These are phyloP conservation scores for Magnaporthiopsis incrustans DNA, from an alignment of 2,329 filamentous ascomycete genomes.

Conservation along the genomic window DNA sequence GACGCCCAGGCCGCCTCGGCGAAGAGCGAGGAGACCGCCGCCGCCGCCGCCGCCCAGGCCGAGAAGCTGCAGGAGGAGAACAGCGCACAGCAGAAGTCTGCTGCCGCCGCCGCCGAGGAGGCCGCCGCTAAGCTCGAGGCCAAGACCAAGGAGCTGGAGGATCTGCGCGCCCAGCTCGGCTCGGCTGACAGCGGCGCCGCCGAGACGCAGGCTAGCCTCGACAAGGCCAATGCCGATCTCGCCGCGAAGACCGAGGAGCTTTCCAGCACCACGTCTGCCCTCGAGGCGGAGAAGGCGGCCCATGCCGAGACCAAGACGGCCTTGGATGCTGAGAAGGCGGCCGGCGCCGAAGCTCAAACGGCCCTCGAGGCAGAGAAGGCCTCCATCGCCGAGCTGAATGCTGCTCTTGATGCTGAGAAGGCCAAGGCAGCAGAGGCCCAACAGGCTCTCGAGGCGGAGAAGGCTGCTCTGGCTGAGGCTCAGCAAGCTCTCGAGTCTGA, in stretches of 20 bases:
- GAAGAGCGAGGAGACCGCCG: constrained; percentile 6
- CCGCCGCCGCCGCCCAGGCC: constrained; percentile 5
- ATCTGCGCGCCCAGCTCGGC: constrained; percentile 5
- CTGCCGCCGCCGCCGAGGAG: constrained; percentile 1
- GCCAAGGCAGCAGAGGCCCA: neutral
- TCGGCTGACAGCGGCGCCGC: constrained; percentile 3
- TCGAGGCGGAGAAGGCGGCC: constrained; percentile 7
- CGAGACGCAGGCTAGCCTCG: constrained; percentile 7
- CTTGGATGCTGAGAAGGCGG: constrained; percentile 3
- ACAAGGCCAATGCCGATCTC: constrained; percentile 6
- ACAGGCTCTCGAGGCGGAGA: constrained; percentile 3
- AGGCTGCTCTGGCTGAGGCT: constrained; percentile 5
- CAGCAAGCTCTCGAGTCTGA: constrained; percentile 6
- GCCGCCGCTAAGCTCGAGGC: constrained; percentile 4
- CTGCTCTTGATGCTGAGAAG: constrained; percentile 6
- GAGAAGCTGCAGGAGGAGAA: constrained; percentile 7
- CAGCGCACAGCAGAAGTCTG: constrained; percentile 7
- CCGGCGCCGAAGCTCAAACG: neutral
- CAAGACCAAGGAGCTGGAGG: constrained; percentile 6
- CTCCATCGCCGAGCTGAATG: neutral
- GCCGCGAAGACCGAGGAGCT: constrained; percentile 7
- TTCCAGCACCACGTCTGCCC: neutral
- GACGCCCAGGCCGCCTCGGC: constrained; percentile 7
- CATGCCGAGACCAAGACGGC: constrained; percentile 6
- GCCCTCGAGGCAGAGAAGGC: constrained; percentile 4